phyloP scores from a whole-genome alignment of 805 yeast genomes.

The Candida ovalis region DNA sequence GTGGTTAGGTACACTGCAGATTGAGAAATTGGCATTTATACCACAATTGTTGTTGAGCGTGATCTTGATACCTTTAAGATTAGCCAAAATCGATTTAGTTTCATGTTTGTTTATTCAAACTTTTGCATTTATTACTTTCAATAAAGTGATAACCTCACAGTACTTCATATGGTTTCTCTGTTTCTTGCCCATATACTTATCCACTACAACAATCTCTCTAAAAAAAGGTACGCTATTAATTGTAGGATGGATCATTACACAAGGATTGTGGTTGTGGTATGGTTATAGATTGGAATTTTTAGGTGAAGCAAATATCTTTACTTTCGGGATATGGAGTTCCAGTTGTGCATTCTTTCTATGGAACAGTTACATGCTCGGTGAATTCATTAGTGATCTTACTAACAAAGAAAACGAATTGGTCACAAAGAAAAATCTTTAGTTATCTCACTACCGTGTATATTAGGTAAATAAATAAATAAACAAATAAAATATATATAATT shows the following conservation, averaged over 20 bases:
- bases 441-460: not conserved
- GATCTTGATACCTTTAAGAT: slow-evolving; percentile 52
- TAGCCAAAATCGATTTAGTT: slow-evolving; percentile 38
- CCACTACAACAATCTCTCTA: slow-evolving; percentile 38
- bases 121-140: slow-evolving; percentile 69
- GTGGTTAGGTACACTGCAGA: slow-evolving; percentile 9
- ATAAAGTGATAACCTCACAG: slow-evolving; percentile 89
- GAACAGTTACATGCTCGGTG: slow-evolving; percentile 19
- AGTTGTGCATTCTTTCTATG: slow-evolving; percentile 25
- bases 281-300: slow-evolving; percentile 81
- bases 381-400: slow-evolving; percentile 19
- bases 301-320: slow-evolving; percentile 43
- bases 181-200: slow-evolving; percentile 69
- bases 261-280: slow-evolving; percentile 72
- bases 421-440: slow-evolving; percentile 4
- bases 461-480: no score
- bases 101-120: slow-evolving; percentile 71
- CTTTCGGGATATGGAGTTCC: slow-evolving; percentile 23
- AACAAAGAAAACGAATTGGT: slow-evolving; percentile 2
- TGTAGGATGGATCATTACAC: slow-evolving; percentile 63
- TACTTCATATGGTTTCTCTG: slow-evolving; percentile 94
- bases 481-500: no score
- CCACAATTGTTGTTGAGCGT: slow-evolving; percentile 73
- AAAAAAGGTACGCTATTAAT: slow-evolving; percentile 40
- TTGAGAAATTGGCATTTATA: slow-evolving; percentile 60